Evolutionary conservation across 31 red algal genomes (phyloP).

Genomic region (Asparagopsis taxiformis): DNA sequence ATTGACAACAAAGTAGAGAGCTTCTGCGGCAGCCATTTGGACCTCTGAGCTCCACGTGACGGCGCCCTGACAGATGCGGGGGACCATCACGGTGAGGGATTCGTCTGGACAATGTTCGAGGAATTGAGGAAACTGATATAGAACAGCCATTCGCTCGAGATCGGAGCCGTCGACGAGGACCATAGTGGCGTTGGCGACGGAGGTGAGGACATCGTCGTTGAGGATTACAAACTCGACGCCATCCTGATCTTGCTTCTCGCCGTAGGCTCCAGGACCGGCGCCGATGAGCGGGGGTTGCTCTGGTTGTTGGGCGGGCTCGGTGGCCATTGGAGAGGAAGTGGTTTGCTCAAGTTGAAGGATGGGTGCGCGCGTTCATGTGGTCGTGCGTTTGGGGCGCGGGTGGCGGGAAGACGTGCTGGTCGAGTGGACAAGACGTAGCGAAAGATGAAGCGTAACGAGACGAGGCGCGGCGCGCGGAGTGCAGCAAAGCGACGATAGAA

Average conservation of each 20-base stretch:
- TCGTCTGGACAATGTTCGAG: conserved; percentile 75
- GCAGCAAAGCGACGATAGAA: too few relatives aligned
- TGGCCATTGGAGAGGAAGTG: conserved; percentile 1
- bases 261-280: conserved; percentile 46
- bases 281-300: conserved; percentile 19
- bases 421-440: too few relatives aligned
- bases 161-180: conserved; percentile 67
- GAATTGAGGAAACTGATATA: conserved; percentile 83
- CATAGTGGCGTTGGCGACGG: conserved; percentile 64
- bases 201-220: conserved; percentile 73
- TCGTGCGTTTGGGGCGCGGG: too few relatives aligned
- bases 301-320: not conserved
- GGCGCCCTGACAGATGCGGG: conserved; percentile 42
- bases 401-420: too few relatives aligned
- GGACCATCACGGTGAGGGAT: conserved; percentile 59
- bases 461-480: too few relatives aligned
- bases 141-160: conserved; percentile 61
- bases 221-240: conserved; percentile 63
- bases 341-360: too few relatives aligned
- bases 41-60: conserved; percentile 35
- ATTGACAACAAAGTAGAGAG: conserved; percentile 59
- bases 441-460: too few relatives aligned
- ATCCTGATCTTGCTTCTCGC: conserved; percentile 19
- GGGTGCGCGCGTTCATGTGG: too few relatives aligned
- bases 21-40: conserved; percentile 62